Evolutionary conservation across 306 rosid genomes (phyloP).

Genomic region (Senna tora): DNA sequence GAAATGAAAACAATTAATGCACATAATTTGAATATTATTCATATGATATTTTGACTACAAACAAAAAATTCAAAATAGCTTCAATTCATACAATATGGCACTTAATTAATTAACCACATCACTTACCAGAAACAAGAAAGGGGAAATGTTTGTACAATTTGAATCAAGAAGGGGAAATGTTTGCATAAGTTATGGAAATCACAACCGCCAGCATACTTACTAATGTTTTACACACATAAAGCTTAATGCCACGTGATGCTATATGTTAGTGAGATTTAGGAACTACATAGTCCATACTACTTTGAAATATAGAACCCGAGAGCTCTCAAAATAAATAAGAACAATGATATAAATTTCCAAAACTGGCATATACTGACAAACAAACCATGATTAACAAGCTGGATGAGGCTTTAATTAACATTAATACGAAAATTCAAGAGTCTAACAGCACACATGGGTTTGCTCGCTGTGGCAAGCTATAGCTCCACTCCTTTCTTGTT

Average conservation of each 20-base stretch:
- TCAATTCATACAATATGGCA: too few species aligned
- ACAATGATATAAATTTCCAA: background rate
- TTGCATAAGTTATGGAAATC: background rate
- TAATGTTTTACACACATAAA: background rate
- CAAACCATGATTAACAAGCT: background rate
- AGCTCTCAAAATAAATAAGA: background rate
- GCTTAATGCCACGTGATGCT: background rate
- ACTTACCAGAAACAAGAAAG: too few species aligned
- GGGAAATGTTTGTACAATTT: background rate
- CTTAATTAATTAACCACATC: too few species aligned
- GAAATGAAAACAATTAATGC: too few species aligned
- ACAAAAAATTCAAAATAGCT: too few species aligned
- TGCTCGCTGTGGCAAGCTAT: too few species aligned
- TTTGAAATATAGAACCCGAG: background rate
- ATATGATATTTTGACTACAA: too few species aligned
- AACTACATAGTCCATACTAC: background rate
- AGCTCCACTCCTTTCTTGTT: too few species aligned
- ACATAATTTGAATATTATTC: too few species aligned
- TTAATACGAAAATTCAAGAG: background rate
- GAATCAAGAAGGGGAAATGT: background rate
- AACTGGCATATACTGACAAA: background rate
- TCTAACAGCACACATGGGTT: too few species aligned
- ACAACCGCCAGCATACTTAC: background rate
- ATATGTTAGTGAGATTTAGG: conserved; percentile 1
- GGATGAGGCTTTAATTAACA: background rate